Conservation (phyloP, 768 basidiomycete species). For the Lepiota brunneoincarnata region DNA sequence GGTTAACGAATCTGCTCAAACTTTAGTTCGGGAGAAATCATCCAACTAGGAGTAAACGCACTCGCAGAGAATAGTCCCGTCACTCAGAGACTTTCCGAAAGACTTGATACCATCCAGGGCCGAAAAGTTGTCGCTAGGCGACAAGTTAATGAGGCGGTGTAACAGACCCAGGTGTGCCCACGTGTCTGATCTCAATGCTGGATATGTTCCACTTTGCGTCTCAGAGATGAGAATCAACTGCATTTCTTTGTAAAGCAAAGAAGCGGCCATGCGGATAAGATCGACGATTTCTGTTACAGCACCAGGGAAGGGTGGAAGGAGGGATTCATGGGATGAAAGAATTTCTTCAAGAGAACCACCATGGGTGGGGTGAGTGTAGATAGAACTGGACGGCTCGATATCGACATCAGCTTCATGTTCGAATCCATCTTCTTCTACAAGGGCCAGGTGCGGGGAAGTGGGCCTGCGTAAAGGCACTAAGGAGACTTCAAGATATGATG, state of each 20-base stretch:
- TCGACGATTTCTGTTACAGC: neutral
- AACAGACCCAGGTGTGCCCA: neutral
- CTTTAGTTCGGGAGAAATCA: neutral
- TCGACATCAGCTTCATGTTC: too few relatives aligned
- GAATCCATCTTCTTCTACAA: too few relatives aligned
- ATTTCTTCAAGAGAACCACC: too few relatives aligned
- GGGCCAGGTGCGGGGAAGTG: too few relatives aligned
- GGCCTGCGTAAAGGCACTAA: too few relatives aligned
- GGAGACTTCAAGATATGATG: too few relatives aligned
- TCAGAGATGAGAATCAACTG: neutral
- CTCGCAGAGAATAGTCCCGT: conserved; percentile 1
- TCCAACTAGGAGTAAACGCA: neutral
- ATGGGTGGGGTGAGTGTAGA: too few relatives aligned
- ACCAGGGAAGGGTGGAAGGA: neutral
- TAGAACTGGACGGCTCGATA: too few relatives aligned
- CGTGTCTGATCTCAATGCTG: neutral
- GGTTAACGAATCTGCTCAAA: neutral
- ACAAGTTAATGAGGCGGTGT: neutral
- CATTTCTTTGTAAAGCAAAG: neutral
- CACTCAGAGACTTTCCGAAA: neutral
- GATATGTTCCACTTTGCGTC: neutral
- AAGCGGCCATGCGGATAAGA: conserved; percentile 1
- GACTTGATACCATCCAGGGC: neutral
- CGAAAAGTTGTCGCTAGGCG: neutral
- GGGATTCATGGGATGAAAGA: neutral